Evolutionary conservation across 73 alveolate species (phyloP), one percentile per base, ranked within the genome.

Genomic region (Tetrahymena malaccensis): DNA sequence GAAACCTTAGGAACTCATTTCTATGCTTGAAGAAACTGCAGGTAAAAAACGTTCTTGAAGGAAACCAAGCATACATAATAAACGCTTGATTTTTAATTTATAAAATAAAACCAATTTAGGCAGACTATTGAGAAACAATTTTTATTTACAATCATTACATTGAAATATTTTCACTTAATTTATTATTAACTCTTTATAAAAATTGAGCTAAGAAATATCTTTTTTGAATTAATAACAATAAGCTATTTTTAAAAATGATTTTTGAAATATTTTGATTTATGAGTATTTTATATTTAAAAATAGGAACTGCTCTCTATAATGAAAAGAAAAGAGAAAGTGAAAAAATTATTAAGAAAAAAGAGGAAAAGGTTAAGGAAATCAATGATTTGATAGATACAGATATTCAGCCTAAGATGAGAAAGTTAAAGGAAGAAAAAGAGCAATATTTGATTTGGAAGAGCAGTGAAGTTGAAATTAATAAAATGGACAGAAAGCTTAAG

Each of bases 1-100:
- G 99, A 98, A 98, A 98, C 99, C 99, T 0, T 95, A 94, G 94
- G 98, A 97, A 94, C 95, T 97, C 31, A 95, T 97, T 33, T 85
- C 96, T 56, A 97, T 96, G 97, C 96, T 99, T 94, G 99, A 99
- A 96, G 99, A 99, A 96, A 99, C 99, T 13, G 99, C 99, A 11
- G 99, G 99, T 40, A 50, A 50, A 50, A 50, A 50, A 13, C 2
- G 1, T 6, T 50, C 16, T 50, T 6, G 44, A 8, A 40, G 44
- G 44, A 40, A 0, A 40, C 1, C 44, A 40, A 8, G 9, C 15
- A n/a, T n/a, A 40, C 11, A 4, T 40, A 40, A 7, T 37, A 40
- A 40, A 40, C 9, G 15, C 44, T 40, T 40, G 44, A 11, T 40
- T 7, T 40, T 40, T 4, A 2, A 40, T 4, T 40, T 6, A 11